Conservation (phyloP, 225 moss, liverwort and hornwort genomes). For the Thuidium tamariscinum region DNA sequence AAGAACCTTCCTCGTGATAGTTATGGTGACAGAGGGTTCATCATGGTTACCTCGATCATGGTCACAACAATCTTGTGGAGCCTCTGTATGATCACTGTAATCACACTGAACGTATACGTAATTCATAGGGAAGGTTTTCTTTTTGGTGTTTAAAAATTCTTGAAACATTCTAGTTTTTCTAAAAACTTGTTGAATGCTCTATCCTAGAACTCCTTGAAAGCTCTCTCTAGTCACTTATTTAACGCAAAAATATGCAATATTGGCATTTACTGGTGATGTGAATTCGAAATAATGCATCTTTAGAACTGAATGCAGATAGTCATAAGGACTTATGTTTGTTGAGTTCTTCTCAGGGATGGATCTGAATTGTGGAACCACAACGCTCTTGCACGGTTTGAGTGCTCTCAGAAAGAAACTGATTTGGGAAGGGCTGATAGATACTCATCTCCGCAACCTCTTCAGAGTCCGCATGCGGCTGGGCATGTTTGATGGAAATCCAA, state of each 20-base stretch:
- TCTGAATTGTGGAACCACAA: conserved; percentile 64
- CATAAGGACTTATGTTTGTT: background rate
- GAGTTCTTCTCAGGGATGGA: conserved; percentile 49
- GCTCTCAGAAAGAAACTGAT: conserved; percentile 37
- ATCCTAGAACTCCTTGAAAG: background rate
- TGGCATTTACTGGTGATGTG: background rate
- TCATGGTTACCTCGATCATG: background rate
- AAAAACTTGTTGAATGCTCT: background rate
- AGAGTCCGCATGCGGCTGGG: conserved; percentile 57
- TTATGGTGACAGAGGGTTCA: background rate
- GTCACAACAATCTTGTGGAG: background rate
- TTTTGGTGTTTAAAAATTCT: background rate
- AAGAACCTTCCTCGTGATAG: background rate
- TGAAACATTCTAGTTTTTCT: background rate
- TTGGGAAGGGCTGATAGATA: conserved; percentile 28
- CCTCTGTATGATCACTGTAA: background rate
- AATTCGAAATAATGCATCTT: background rate
- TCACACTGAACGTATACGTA: background rate
- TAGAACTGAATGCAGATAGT: background rate
- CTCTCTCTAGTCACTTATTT: background rate
- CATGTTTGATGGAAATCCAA: conserved; percentile 44
- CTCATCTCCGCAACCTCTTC: conserved; percentile 41
- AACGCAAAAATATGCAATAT: background rate
- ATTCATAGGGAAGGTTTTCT: background rate
- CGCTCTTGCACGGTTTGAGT: conserved; percentile 19